Percentiles rank a stretch among this genome's conserved stretches.
These are phyloP conservation scores for Peronospora farinosa DNA, from an alignment of 352 stramenopile genomes.

Conservation along the genomic window DNA sequence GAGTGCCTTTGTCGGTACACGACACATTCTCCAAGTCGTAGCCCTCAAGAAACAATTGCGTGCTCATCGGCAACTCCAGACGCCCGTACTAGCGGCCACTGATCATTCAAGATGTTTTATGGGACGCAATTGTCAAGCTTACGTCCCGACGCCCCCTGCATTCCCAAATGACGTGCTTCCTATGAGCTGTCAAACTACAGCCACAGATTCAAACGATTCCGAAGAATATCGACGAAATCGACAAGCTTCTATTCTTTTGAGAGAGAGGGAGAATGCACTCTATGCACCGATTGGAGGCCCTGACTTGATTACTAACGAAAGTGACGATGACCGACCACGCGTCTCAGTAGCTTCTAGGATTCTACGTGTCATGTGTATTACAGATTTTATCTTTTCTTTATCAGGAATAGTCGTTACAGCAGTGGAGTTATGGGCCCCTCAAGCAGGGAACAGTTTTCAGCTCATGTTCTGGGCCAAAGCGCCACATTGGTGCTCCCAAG, in stretches of 20 bases:
- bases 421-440: conserved; percentile 39
- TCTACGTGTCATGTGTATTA: conserved; percentile 61
- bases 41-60: conserved; percentile 28
- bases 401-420: conserved; percentile 51
- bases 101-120: conserved; percentile 12
- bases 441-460: conserved; percentile 36
- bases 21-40: conserved; percentile 55
- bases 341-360: conserved; percentile 60
- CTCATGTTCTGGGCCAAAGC: conserved; percentile 63
- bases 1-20: conserved; percentile 58
- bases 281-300: conserved; percentile 19
- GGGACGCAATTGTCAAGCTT: conserved; percentile 11
- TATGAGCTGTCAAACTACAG: conserved; percentile 17
- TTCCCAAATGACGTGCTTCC: too few relatives aligned
- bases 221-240: conserved; percentile 29
- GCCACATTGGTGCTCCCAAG: conserved; percentile 70
- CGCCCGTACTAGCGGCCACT: conserved; percentile 28
- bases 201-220: conserved; percentile 28
- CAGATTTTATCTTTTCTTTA: conserved; percentile 64
- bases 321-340: conserved; percentile 27
- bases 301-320: conserved; percentile 27
- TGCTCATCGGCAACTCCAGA: conserved; percentile 25
- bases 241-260: conserved; percentile 18
- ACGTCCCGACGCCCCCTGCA: conserved; percentile 11
- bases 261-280: conserved; percentile 28